A percentile compares a stretch with the other conserved stretches of the same genome.
These are phyloP conservation scores for Aspergillus hancockii DNA, from an alignment of 495 filamentous ascomycete species.

Conservation along the genomic window DNA sequence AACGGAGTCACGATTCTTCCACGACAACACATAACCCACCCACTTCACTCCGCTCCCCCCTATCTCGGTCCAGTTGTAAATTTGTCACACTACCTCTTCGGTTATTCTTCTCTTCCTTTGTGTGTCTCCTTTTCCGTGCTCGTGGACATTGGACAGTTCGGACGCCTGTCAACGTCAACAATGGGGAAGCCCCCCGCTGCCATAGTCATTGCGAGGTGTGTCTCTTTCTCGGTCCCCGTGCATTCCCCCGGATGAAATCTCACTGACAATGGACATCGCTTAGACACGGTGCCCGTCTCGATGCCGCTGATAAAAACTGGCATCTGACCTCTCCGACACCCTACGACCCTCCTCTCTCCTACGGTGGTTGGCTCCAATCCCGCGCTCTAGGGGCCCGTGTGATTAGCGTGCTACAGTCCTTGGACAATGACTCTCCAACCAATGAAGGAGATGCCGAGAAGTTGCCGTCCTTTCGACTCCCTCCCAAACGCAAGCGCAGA, in stretches of 20 bases:
- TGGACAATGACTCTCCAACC: slow-evolving; percentile 27
- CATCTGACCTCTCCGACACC: slow-evolving; percentile 92
- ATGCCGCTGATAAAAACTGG: slow-evolving; percentile 93
- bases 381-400: slow-evolving; percentile 79
- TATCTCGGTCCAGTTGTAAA: background rate
- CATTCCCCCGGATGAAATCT: slow-evolving; percentile 10
- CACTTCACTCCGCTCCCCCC: background rate
- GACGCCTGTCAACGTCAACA: slow-evolving; percentile 1
- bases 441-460: slow-evolving; percentile 21
- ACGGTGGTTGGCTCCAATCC: slow-evolving; percentile 88
- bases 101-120: background rate
- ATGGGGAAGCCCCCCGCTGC: slow-evolving; percentile 65
- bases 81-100: too few species aligned
- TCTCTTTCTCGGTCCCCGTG: slow-evolving; percentile 7
- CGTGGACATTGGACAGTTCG: background rate
- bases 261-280: background rate
- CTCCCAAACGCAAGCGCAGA: slow-evolving; percentile 37
- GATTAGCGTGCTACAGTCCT: slow-evolving; percentile 62
- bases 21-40: background rate
- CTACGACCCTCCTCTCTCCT: slow-evolving; percentile 94
- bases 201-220: slow-evolving; percentile 80
- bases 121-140: background rate
- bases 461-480: slow-evolving; percentile 16
- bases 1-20: background rate
- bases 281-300: slow-evolving; percentile 90